Evolutionary conservation across 2,329 filamentous ascomycete genomes (phyloP).

Genomic region (Alternaria triticina): DNA sequence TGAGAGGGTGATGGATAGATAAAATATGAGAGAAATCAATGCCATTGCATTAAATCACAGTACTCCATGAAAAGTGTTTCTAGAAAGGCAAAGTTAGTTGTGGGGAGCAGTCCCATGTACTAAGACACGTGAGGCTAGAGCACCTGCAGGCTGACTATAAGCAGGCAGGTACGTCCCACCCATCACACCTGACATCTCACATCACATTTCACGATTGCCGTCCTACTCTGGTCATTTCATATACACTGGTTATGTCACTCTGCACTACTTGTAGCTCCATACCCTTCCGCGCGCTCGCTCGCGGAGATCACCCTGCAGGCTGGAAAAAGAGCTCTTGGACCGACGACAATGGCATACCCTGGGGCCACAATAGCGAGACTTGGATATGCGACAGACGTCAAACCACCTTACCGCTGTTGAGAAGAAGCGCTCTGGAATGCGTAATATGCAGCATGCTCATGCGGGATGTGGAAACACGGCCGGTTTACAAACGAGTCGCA

Average conservation of each 20-base stretch:
- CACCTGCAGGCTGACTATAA: not conserved
- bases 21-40: not conserved
- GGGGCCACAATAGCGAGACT: not conserved
- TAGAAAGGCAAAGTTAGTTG: not conserved
- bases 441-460: not conserved
- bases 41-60: not conserved
- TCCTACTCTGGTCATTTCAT: fast-evolving
- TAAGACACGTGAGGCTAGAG: not conserved
- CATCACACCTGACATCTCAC: not conserved
- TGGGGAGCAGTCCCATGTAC: not conserved
- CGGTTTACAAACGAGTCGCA: not conserved
- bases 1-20: not conserved
- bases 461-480: not conserved
- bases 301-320: not conserved
- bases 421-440: fast-evolving
- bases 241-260: not conserved
- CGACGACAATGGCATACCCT: not conserved
- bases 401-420: not conserved
- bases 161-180: not conserved
- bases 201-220: not conserved
- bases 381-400: not conserved
- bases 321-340: not conserved
- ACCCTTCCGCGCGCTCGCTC: not conserved
- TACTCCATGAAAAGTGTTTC: not conserved
- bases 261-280: not conserved